These are phyloP conservation scores for Phytophthora gonapodyides DNA, from an alignment of 352 stramenopile genomes.

Conservation along the genomic window DNA sequence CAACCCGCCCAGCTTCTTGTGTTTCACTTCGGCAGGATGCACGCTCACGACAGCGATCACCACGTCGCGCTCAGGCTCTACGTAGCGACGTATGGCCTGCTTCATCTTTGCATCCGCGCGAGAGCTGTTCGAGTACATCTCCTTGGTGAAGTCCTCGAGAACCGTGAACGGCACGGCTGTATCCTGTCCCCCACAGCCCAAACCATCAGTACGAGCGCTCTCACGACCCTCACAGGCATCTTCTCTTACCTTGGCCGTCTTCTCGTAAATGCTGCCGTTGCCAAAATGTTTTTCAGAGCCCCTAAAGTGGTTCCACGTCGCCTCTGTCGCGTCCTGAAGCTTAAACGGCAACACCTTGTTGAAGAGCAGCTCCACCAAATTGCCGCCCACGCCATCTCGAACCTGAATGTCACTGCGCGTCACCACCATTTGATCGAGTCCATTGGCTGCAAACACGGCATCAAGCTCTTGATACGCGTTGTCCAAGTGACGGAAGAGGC, in stretches of 20 bases:
- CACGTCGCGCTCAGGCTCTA: conserved; percentile 37
- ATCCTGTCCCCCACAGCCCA: conserved; percentile 23
- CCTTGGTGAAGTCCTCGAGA: conserved; percentile 40
- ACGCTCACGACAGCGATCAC: conserved; percentile 39
- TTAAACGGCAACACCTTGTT: conserved; percentile 53
- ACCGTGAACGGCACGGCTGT: conserved; percentile 35
- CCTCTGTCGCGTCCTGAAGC: conserved; percentile 30
- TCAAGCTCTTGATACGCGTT: conserved; percentile 34
- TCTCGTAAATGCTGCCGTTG: conserved; percentile 40
- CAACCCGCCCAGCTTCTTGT: conserved; percentile 24
- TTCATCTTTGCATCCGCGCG: conserved; percentile 37
- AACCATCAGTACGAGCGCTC: not conserved
- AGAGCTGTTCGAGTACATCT: conserved; percentile 27
- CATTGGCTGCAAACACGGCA: conserved; percentile 31
- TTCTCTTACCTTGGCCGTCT: conserved; percentile 27
- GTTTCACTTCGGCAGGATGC: conserved; percentile 33
- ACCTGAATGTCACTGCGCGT: conserved; percentile 36
- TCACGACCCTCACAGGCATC: not conserved
- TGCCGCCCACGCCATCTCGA: conserved; percentile 30
- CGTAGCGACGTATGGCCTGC: conserved; percentile 33
- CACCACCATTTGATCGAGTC: conserved; percentile 28
- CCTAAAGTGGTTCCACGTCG: conserved; percentile 42
- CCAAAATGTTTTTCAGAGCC: conserved; percentile 33
- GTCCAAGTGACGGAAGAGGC: conserved; percentile 31
- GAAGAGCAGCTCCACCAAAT: conserved; percentile 40